A percentile compares a stretch with the other conserved stretches of the same genome.
These are phyloP conservation scores for Grosmannia huntii DNA, from an alignment of 2,329 filamentous ascomycete species.

Conservation along the genomic window DNA sequence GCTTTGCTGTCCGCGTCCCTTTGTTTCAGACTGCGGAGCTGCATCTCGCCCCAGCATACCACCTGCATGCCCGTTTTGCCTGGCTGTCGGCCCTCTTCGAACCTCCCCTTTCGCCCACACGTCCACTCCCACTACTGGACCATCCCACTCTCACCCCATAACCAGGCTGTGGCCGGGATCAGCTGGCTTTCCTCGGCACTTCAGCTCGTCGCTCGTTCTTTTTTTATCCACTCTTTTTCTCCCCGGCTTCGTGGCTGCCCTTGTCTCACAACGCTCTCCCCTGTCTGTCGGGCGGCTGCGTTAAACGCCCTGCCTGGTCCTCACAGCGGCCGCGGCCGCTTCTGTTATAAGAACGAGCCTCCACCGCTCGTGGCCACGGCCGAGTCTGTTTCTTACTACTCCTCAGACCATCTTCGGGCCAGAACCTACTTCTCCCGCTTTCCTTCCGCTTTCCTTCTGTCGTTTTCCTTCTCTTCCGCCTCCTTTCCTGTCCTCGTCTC, in stretches of 20 bases:
- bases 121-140: not conserved
- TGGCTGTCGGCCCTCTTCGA: not conserved
- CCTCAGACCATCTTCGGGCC: constrained; percentile 2
- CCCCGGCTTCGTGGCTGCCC: not conserved
- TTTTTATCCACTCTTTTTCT: constrained; percentile 9
- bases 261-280: not conserved
- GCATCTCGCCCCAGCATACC: not conserved
- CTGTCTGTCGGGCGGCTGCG: constrained; percentile 1
- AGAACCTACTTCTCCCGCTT: constrained; percentile 5
- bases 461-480: constrained; percentile 7
- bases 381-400: constrained; percentile 21
- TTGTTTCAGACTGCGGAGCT: constrained; percentile 7
- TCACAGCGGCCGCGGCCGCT: not conserved
- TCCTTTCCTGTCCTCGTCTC: constrained; percentile 6
- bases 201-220: not conserved
- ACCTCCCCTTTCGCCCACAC: not conserved
- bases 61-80: constrained; percentile 10
- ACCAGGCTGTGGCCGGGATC: not conserved
- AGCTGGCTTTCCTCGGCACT: not conserved
- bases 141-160: not conserved
- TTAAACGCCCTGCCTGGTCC: constrained; percentile 18
- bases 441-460: constrained; percentile 1
- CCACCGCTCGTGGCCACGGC: constrained; percentile 10
- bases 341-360: not conserved
- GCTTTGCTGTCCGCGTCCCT: constrained; percentile 20